Percentiles rank a stretch among this genome's conserved stretches.
phyloP scores from a whole-genome alignment of 306 rosid genomes.

The Urtica urens region DNA sequence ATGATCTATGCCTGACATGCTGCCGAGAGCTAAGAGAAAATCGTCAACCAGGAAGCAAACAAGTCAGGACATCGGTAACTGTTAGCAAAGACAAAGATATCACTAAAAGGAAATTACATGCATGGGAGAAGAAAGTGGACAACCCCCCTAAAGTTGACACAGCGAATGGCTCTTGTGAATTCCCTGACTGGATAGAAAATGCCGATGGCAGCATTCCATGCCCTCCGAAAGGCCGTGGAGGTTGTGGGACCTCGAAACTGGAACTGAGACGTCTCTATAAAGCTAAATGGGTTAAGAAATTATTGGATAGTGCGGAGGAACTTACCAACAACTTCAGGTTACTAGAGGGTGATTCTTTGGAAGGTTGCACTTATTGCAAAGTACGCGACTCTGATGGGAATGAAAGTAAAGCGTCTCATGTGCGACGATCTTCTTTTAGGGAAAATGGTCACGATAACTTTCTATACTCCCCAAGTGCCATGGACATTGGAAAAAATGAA shows the following conservation, averaged over 20 bases:
- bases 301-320: constrained; percentile 23
- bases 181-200: constrained; percentile 26
- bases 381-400: neutral
- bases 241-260: constrained; percentile 33
- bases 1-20: constrained; percentile 48
- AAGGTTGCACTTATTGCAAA: neutral
- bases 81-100: neutral
- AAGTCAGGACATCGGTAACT: neutral
- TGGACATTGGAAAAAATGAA: constrained; percentile 13
- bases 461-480: constrained; percentile 26
- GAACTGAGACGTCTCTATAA: constrained; percentile 24
- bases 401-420: constrained; percentile 8
- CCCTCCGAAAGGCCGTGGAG: constrained; percentile 31
- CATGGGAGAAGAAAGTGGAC: neutral
- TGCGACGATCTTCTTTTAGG: constrained; percentile 28
- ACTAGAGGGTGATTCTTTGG: constrained; percentile 11
- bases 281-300: constrained; percentile 22
- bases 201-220: constrained; percentile 38
- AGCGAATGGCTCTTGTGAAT: neutral
- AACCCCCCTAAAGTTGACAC: neutral
- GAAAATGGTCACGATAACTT: constrained; percentile 22
- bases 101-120: constrained; percentile 9
- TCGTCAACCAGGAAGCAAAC: constrained; percentile 20
- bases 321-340: constrained; percentile 17
- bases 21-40: constrained; percentile 38